Evolutionary conservation across 352 stramenopile species (phyloP), one percentile per base, ranked within the genome.

Genomic region (Bremia lactucae): DNA sequence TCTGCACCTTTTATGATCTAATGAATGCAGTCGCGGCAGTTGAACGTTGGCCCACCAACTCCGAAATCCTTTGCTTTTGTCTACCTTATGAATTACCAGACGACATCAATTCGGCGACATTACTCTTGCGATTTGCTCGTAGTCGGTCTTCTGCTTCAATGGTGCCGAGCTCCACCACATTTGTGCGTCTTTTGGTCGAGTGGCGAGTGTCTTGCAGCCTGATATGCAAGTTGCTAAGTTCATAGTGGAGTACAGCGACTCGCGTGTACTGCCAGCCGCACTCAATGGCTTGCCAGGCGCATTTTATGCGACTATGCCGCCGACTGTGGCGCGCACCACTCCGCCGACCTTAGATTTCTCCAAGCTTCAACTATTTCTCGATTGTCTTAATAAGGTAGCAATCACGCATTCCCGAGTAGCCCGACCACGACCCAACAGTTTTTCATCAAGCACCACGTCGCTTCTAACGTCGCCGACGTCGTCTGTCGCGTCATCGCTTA

Each of bases 211-310:
- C n/a, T 46, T 85, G 34, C 74, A 80, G 49, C 57, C 66, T 28
- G 64, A 83, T 14, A 26, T 46, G 15, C 52, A 60, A 23, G 35
- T 55, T 8, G 55, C 47, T 44, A 71, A 66, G 45, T 89, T 67
- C 46, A 62, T 86, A 4, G 62, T 92, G 21, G 76, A 92, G 51
- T 87, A 75, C 48, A 80, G 83, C 42, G 80, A 92, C 42, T 59
- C 63, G 0, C 70, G 80, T 0, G 70, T 65, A 9, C 51, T 92
- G 1, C 36, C 52, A 0, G 46, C 33, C 2, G 77, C 71, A 0
- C 52, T 92, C 4, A 58, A 39, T 11, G 55, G 59, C 3, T 45
- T 92, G 2, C 34, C 52, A 3, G 44, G 41, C 2, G 42, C 47
- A 6, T 54, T 71, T 14, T 56, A 77, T 15, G 21, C 53, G 4